A percentile compares a stretch with the other conserved stretches of the same genome.
These are phyloP conservation scores for Umbelopsis vinacea DNA, from an alignment of 192 early-diverging fungal species.

Conservation along the genomic window DNA sequence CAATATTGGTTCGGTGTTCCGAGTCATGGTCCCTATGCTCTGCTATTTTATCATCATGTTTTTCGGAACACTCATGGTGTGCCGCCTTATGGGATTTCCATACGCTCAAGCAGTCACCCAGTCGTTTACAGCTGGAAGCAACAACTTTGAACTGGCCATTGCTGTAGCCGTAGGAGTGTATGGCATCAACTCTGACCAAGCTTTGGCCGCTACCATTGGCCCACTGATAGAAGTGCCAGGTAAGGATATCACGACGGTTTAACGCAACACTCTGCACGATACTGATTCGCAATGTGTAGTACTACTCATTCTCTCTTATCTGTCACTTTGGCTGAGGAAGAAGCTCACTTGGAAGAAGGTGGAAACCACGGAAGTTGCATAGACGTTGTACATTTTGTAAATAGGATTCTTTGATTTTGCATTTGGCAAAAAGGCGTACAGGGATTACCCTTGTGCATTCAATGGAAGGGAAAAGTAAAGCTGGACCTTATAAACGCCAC, in stretches of 20 bases:
- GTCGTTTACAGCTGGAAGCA: slow-evolving; percentile 66
- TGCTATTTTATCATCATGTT: slow-evolving; percentile 67
- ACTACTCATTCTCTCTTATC: background rate
- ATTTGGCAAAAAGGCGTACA: too few relatives aligned
- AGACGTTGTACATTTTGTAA: too few relatives aligned
- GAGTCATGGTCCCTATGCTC: slow-evolving; percentile 65
- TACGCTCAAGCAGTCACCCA: slow-evolving; percentile 59
- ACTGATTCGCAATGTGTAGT: background rate
- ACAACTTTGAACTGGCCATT: slow-evolving; percentile 81
- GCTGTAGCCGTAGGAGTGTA: slow-evolving; percentile 69
- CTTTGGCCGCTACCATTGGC: slow-evolving; percentile 66
- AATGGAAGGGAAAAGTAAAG: too few relatives aligned
- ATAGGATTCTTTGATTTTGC: too few relatives aligned
- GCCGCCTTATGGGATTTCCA: slow-evolving; percentile 39
- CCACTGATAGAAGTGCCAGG: slow-evolving; percentile 76
- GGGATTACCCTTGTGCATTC: too few relatives aligned
- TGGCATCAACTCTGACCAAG: slow-evolving; percentile 67
- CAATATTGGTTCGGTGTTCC: slow-evolving; percentile 62
- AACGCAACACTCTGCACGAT: background rate
- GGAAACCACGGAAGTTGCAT: background rate
- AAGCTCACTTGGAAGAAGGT: slow-evolving; percentile 5
- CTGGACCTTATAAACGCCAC: too few relatives aligned
- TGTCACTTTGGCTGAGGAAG: slow-evolving; percentile 6
- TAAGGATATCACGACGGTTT: background rate
- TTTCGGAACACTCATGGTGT: slow-evolving; percentile 48